Evolutionary conservation across 176 grass and related monocot genomes (phyloP).

Genomic region (Triticum turgidum): DNA sequence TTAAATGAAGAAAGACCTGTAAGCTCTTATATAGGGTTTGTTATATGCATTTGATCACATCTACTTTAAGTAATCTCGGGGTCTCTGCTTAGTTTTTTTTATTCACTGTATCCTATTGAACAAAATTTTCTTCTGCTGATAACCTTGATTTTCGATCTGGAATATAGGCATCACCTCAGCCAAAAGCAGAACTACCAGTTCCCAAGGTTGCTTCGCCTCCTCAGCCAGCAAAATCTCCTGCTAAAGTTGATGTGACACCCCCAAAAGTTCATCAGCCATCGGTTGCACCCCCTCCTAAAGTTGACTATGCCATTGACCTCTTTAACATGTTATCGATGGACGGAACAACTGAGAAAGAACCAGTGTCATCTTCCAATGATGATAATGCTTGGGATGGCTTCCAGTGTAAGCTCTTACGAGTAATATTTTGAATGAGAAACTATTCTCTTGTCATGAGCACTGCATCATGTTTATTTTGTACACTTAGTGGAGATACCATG

Average conservation of each 20-base stretch:
- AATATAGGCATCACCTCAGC: constrained; percentile 52
- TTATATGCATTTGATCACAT: not conserved
- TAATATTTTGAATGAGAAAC: not conserved
- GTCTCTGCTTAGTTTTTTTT: not conserved
- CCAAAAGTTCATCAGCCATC: constrained; percentile 47
- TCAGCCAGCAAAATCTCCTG: constrained; percentile 43
- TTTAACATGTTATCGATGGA: constrained; percentile 91
- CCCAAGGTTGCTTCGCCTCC: constrained; percentile 58
- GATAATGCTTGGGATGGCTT: constrained; percentile 91
- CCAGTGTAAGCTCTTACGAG: constrained; percentile 63
- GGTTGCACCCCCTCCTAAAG: constrained; percentile 61
- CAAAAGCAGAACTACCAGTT: constrained; percentile 57
- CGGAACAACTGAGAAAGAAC: constrained; percentile 58
- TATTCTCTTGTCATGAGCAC: constrained; percentile 21
- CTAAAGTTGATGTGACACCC: constrained; percentile 43
- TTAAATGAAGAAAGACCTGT: not conserved
- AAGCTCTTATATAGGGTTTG: not conserved
- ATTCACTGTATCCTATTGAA: not conserved
- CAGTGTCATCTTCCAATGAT: constrained; percentile 61
- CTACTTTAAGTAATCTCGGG: not conserved
- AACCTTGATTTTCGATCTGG: constrained; percentile 21
- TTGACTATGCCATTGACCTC: constrained; percentile 93
- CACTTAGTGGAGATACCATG: not conserved
- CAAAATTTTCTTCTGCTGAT: not conserved
- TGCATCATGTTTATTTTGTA: not conserved